A percentile compares a stretch with the other conserved stretches of the same genome.
phyloP scores from a whole-genome alignment of 1,284 basidiomycete genomes.

The Ceratorhiza oryzae-sativae region DNA sequence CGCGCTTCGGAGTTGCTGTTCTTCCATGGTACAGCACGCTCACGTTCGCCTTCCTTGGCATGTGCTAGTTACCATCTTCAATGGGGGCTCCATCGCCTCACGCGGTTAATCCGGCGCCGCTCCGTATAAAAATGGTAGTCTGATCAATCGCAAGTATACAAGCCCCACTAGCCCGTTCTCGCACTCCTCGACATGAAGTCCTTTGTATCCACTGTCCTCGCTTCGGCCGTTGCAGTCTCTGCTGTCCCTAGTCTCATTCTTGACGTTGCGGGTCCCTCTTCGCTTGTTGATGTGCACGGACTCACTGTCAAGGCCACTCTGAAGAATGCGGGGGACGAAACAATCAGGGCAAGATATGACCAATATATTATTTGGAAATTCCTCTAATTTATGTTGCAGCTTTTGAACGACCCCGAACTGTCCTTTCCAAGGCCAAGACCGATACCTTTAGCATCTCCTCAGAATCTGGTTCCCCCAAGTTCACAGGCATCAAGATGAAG shows the following conservation, averaged over 20 bases:
- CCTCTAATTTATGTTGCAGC: background rate
- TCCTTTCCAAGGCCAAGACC: conserved; percentile 51
- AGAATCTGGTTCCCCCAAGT: conserved; percentile 16
- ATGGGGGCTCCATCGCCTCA: background rate
- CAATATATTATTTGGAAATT: background rate
- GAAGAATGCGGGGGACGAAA: conserved; percentile 26
- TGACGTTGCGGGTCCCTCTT: conserved; percentile 48
- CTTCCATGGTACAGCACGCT: conserved; percentile 1
- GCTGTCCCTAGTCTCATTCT: conserved; percentile 8
- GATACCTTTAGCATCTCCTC: conserved; percentile 54
- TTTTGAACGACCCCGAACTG: conserved; percentile 23
- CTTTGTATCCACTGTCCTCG: background rate
- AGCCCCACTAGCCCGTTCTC: background rate
- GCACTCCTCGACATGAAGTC: background rate
- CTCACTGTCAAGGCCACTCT: conserved; percentile 8
- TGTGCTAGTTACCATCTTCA: background rate
- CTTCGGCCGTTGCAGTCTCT: conserved; percentile 16
- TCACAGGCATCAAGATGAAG: conserved; percentile 25
- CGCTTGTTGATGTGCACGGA: conserved; percentile 45
- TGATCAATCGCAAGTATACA: background rate
- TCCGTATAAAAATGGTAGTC: background rate
- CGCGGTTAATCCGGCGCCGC: background rate
- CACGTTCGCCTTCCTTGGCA: background rate
- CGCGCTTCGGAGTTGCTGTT: background rate
- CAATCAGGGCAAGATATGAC: background rate